Base-by-base conservation (phyloP, 2,329 filamentous ascomycete species). In the Venturia asperata region DNA sequence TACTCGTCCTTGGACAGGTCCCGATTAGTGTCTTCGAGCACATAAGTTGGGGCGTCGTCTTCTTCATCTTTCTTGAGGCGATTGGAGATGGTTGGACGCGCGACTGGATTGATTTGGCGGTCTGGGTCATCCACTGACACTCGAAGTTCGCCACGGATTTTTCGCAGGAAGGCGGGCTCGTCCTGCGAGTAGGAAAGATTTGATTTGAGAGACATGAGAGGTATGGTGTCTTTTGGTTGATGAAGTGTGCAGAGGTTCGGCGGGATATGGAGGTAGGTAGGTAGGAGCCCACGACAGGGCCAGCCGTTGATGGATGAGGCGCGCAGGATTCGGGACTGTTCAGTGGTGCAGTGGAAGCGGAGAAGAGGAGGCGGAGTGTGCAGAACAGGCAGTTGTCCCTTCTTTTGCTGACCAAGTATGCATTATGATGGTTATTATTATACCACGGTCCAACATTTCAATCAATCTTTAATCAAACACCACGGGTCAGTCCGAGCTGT, bases 41-140 rank as follows among this genome's bases (percentile, higher is more conserved):
- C 85, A 63, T 91, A 85, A 0, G 91, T 81, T 0, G 90, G 90
- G 62, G 82, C 87, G 73, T 93, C 90, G 69, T 93, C 90, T 37
- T 58, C 52, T 15, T 88, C 88, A 67, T 91, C 86, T 49, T 87
- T 87, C 69, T 87, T 66, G 79, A 63, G 60, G 3, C 84, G 19
- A 68, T 74, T 70, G 71, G 83, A 65, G 30, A 73, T 70, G 70
- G 76, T 79, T 60, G 79, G 79, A 62, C 79, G 75, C 13, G 78
- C 75, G 27, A 79, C 70, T 11, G 74, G 75, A 5, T 74, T 73
- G 67, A 79, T 80, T 71, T 79, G 79, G 60, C 77, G 76, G 66
- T 76, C 77, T 62, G 75, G 74, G 68, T 67, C 72, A 52, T 79
- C 75, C 62, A 75, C 84, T 43, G 68, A 67, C 37, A 75, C 76